phyloP scores from a whole-genome alignment of 179 eudicot genomes.

The Silene noctiflora region DNA sequence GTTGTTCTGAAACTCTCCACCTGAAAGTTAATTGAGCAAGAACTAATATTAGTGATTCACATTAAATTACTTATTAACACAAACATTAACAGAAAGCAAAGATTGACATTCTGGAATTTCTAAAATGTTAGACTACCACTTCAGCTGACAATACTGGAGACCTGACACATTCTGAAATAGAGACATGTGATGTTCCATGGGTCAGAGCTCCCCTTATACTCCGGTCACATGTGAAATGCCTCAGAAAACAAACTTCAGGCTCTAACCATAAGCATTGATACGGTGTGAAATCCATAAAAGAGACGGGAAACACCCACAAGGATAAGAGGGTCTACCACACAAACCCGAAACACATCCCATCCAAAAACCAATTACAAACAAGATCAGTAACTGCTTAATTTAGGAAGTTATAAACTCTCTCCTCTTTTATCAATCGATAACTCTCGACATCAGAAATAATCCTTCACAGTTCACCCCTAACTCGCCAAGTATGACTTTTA shows the following conservation, averaged over 20 bases:
- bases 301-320: not conserved
- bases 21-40: slow-evolving; percentile 31
- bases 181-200: not conserved
- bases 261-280: not conserved
- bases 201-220: not conserved
- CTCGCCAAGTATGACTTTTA: not conserved
- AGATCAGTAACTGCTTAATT: not conserved
- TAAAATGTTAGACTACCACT: not conserved
- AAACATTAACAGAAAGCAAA: not conserved
- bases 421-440: not conserved
- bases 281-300: not conserved
- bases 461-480: not conserved
- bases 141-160: not conserved
- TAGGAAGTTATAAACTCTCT: too few relatives aligned
- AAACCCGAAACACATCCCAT: not conserved
- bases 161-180: not conserved
- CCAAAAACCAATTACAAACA: not conserved
- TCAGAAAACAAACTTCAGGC: not conserved
- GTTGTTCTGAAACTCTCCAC: slow-evolving; percentile 94
- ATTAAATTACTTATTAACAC: not conserved
- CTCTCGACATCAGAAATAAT: not conserved
- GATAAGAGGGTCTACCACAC: not conserved
- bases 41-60: not conserved
- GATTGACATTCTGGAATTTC: not conserved
- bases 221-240: not conserved